Evolutionary conservation across 208 protist species (phyloP).

Genomic region (Phytomonas sp.): DNA sequence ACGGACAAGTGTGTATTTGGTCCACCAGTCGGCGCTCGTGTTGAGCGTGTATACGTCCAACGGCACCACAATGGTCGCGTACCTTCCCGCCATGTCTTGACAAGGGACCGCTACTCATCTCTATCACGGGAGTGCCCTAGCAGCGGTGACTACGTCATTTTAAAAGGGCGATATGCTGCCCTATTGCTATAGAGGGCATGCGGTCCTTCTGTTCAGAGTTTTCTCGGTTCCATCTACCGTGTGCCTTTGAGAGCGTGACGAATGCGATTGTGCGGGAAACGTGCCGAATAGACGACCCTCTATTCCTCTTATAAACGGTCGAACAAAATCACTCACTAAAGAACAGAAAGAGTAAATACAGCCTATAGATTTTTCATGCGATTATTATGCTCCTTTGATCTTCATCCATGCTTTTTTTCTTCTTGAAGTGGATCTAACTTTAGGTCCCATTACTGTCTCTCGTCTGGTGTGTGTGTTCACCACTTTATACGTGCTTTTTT

Average conservation of each 20-base stretch:
- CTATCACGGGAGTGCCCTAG: not conserved
- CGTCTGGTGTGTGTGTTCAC: not conserved
- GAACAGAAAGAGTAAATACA: not conserved
- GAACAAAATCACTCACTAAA: not conserved
- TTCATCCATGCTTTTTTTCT: not conserved
- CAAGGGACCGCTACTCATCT: not conserved
- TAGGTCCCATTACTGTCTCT: not conserved
- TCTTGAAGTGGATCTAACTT: not conserved
- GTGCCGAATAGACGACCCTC: not conserved
- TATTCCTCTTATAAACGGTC: not conserved
- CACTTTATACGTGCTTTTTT: not conserved
- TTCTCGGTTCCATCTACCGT: not conserved
- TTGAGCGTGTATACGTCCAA: conserved; percentile 40
- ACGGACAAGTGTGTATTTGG: conserved; percentile 43
- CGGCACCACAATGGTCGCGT: conserved; percentile 58
- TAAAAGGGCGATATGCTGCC: not conserved
- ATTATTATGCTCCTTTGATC: not conserved
- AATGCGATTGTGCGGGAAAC: not conserved
- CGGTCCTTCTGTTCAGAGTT: not conserved
- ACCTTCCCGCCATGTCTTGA: conserved; percentile 56
- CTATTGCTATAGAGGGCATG: not conserved
- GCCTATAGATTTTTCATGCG: not conserved
- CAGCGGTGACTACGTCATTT: not conserved
- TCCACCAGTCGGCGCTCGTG: conserved; percentile 43
- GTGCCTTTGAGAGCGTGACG: not conserved